Evolutionary conservation across 495 filamentous ascomycete species (phyloP), one percentile per base, ranked within the genome.

Genomic region (Penicillium verhagenii): DNA sequence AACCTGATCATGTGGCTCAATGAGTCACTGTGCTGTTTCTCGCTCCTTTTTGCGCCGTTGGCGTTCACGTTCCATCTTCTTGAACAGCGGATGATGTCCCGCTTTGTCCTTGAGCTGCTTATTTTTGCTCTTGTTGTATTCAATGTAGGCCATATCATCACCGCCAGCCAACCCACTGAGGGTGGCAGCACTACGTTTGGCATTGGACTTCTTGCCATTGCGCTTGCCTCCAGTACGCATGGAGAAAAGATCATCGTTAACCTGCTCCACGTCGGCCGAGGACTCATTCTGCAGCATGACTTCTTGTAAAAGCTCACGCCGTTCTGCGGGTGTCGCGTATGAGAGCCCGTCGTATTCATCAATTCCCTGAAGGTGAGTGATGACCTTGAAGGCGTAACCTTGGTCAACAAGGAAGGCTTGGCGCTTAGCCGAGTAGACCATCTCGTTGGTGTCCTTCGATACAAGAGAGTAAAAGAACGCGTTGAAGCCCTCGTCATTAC

Each of bases 401-500:
- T 99, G 94, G 61, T 99, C 94, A 45, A 99, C 92, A 3, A 99
- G 81, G 80, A 99, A 99, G 23, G 94, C 95, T 67, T 99, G 94
- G 19, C 94, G 85, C 73, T 97, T 97, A 35, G 90, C 89, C 6
- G 94, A 97, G 76, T 96, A 99, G 70, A 87, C 93, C 95, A 99
- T 97, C 73, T 99, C 94, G 48, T 90, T 83, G 2, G 94, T 99
- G 69, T 97, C 94, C 69, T 97, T 97, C 9, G 89, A 94, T 26
- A 99, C 94, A 4, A 99, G 80, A 0, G 90, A 94, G 73, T 99
- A 99, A 75, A 99, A 99, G 75, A 99, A 99, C 0, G 94, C 94
- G 72, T 99, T 99, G 74, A 99, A 99, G 18, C 95, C 95, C 70
- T 97, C 94, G 72, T 99, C 94, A 65, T 97, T 97, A 57, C 95